A percentile compares a stretch with the other conserved stretches of the same genome.
phyloP scores from a whole-genome alignment of 2,329 filamentous ascomycete genomes.

The Cladophialophora psammophila region DNA sequence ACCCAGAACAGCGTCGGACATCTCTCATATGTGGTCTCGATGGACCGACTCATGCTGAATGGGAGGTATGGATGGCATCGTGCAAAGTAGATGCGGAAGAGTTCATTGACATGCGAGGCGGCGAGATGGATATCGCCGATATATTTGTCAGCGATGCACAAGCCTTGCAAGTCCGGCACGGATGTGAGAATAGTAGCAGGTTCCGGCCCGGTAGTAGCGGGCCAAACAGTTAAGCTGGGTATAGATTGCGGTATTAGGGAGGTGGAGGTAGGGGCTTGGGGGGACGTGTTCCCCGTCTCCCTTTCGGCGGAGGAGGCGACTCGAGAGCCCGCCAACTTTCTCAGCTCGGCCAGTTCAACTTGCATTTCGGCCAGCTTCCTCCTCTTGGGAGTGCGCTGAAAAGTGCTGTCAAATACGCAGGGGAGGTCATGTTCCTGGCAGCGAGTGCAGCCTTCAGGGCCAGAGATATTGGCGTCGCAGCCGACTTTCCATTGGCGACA shows the following conservation, averaged over 20 bases:
- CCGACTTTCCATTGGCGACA: constrained; percentile 31
- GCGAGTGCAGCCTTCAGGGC: constrained; percentile 23
- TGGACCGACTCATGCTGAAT: constrained; percentile 21
- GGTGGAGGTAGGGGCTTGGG: no score
- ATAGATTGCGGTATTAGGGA: no score
- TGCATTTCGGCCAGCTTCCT: constrained; percentile 26
- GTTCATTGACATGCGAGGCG: constrained; percentile 24
- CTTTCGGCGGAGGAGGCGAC: no score
- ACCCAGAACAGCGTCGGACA: constrained; percentile 30
- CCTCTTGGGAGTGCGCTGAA: constrained; percentile 24
- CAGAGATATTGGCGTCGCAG: constrained; percentile 21
- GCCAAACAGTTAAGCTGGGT: no score
- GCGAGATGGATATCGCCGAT: constrained; percentile 21
- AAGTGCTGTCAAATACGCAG: constrained; percentile 22
- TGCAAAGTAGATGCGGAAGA: constrained; percentile 28
- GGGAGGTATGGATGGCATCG: constrained; percentile 30
- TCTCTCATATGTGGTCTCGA: constrained; percentile 20
- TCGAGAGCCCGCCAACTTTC: constrained; percentile 1
- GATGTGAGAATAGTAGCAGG: not conserved
- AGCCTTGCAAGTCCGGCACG: constrained; percentile 4
- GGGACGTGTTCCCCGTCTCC: no score
- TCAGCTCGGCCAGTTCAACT: constrained; percentile 20
- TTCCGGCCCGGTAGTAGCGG: not conserved
- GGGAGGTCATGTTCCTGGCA: constrained; percentile 16
- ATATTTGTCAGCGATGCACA: constrained; percentile 14